Base-by-base conservation (phyloP, 768 basidiomycete genomes). In the Amanita rimosa region DNA sequence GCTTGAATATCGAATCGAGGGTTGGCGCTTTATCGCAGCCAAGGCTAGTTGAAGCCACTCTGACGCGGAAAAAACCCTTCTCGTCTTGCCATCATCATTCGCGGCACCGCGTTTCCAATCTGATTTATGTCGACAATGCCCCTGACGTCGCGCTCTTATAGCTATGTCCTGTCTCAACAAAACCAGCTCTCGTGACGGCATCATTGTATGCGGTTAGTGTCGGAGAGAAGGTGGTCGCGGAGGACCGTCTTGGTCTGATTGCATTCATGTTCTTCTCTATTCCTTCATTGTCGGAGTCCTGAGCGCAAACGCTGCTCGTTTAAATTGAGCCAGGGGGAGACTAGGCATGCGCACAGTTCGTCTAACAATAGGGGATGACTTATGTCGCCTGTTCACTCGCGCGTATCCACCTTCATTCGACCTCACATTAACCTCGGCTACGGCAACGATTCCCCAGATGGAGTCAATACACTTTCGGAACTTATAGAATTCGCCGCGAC, bases 351-450 rank as follows among this genome's bases (percentile, higher is more conserved):
- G n/a, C n/a, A n/a, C 31, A 27, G 39, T 41, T 19, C 17, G 13
- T 16, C 44, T 31, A 34, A 45, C 26, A 27, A 17, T 35, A 39
- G 36, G 13, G 19, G 22, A 17, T 26, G 22, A 49, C 37, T 11
- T 19, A 39, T 49, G 48, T 43, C 48, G 24, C 48, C 29, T 39
- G 41, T 26, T 42, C 29, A 17, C 33, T 26, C 31, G 17, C 37
- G 29, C 29, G 10, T 19, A 11, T 9, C 26, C 31, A 22, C 65
- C 43, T 70, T 70, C 49, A 53, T 65, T 39, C 64, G 68, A 26
- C 64, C 69, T 31, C 60, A 60, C 39, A 55, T 70, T 49, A 68
- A 65, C 53, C 56, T 66, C 26, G 61, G 63, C 22, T 65, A 64
- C 48, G 59, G 52, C 3, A 48, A 53, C 17, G 62, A 63, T 53